phyloP scores from a whole-genome alignment of 164 flowering plant genomes.

The Aristolochia fimbriata region DNA sequence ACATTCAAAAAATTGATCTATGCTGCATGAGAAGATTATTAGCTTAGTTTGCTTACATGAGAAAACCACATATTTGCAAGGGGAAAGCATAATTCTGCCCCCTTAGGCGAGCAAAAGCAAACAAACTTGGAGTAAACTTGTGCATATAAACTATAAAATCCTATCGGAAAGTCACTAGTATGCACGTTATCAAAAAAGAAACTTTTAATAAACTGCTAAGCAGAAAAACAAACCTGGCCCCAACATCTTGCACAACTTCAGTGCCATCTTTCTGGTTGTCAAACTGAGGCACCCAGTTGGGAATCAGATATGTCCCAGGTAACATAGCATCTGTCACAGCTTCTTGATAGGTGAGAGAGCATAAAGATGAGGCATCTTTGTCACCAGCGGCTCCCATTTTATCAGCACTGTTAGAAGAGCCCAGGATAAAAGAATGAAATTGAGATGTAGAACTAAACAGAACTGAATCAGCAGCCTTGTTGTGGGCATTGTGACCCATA shows the following conservation, averaged over 20 bases:
- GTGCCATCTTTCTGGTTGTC: constrained; percentile 17
- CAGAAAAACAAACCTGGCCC: constrained; percentile 60
- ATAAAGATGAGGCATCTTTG: constrained; percentile 4
- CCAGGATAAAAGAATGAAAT: constrained; percentile 20
- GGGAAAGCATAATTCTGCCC: neutral
- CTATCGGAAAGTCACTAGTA: neutral
- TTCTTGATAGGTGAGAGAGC: constrained; percentile 23
- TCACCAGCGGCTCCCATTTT: constrained; percentile 16
- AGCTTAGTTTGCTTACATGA: neutral
- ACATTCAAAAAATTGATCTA: constrained; percentile 93
- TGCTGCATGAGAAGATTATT: constrained; percentile 37
- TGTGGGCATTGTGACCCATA: constrained; percentile 12
- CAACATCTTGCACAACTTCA: constrained; percentile 55
- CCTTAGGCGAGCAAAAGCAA: neutral
- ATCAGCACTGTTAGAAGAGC: constrained; percentile 24
- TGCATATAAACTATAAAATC: neutral
- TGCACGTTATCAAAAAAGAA: too few species aligned
- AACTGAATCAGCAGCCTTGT: constrained; percentile 24
- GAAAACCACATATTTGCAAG: neutral
- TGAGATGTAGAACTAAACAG: constrained; percentile 26
- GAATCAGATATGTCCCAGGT: constrained; percentile 55
- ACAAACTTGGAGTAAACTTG: neutral
- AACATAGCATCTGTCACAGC: constrained; percentile 24
- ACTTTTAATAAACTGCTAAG: neutral
- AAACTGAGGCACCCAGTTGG: constrained; percentile 71